Conservation (phyloP, 2,329 filamentous ascomycete genomes). For the Cladosporium cucumerinum region DNA sequence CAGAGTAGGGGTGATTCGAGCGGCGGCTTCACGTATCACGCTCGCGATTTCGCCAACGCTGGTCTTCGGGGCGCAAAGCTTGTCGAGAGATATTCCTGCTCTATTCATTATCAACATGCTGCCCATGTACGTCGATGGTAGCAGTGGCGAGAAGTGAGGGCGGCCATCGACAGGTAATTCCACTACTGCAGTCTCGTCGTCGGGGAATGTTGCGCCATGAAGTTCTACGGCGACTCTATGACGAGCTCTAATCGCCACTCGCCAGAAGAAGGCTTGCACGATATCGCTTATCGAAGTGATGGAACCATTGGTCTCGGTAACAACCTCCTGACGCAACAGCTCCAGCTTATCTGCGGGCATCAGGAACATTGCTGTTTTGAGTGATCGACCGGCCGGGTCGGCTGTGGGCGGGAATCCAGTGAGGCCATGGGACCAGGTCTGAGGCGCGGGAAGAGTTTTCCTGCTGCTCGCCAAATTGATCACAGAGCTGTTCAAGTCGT, state of each 20-base stretch:
- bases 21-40: constrained; percentile 25
- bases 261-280: constrained; percentile 43
- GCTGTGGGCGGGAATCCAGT: constrained; percentile 26
- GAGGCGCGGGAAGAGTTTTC: neutral
- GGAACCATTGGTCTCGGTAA: constrained; percentile 21
- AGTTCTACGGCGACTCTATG: constrained; percentile 30
- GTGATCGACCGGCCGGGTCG: constrained; percentile 23
- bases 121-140: constrained; percentile 32
- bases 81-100: constrained; percentile 26
- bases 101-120: constrained; percentile 31
- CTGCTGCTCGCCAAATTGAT: neutral
- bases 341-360: neutral
- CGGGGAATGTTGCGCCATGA: neutral
- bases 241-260: constrained; percentile 36
- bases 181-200: neutral
- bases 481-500: neutral
- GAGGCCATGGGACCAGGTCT: neutral
- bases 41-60: constrained; percentile 26
- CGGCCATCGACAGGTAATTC: constrained; percentile 20
- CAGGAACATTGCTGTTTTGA: constrained; percentile 9
- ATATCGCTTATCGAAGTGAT: constrained; percentile 37
- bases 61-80: constrained; percentile 25
- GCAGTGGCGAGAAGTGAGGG: constrained; percentile 29
- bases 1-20: constrained; percentile 26
- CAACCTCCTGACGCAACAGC: neutral